Conservation (phyloP, 2,329 filamentous ascomycete genomes). For the Alternaria sp. region DNA sequence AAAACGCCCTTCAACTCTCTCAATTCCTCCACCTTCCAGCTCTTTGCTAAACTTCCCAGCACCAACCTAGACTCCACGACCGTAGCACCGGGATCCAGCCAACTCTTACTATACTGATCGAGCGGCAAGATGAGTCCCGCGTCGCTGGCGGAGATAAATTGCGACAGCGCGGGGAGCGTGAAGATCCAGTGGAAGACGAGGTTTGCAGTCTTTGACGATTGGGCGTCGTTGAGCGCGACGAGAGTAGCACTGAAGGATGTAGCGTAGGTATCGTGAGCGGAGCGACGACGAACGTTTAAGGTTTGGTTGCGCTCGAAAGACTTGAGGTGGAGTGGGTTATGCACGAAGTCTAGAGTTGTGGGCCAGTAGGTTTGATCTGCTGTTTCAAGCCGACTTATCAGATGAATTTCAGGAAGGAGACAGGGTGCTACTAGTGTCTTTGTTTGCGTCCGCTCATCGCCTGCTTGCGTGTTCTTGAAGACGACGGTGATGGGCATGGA, state of each 20-base stretch:
- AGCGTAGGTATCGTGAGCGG: conserved; percentile 63
- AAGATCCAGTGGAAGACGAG: conserved; percentile 79
- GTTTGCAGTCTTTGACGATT: conserved; percentile 48
- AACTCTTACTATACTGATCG: conserved; percentile 56
- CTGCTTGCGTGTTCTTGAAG: conserved; percentile 54
- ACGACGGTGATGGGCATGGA: conserved; percentile 74
- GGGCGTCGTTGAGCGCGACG: conserved; percentile 72
- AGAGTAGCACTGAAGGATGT: conserved; percentile 77
- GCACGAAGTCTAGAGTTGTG: conserved; percentile 75
- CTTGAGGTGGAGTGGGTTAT: conserved; percentile 67
- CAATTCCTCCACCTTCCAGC: conserved; percentile 58
- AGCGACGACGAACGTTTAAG: conserved; percentile 75
- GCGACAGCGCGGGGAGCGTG: conserved; percentile 62
- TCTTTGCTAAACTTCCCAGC: conserved; percentile 59
- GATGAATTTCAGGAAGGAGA: conserved; percentile 69
- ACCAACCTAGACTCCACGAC: conserved; percentile 77
- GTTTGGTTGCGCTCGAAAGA: conserved; percentile 76
- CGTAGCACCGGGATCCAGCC: conserved; percentile 64
- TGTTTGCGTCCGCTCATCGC: conserved; percentile 7
- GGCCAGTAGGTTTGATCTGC: conserved; percentile 79
- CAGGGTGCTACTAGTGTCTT: conserved; percentile 61
- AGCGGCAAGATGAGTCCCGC: conserved; percentile 55
- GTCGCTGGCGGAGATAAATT: conserved; percentile 65
- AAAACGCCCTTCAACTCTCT: conserved; percentile 71
- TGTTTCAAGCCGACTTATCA: conserved; percentile 69